Evolutionary conservation across 371 early-diverging fungal genomes (phyloP).

Genomic region (Nematocida major): DNA sequence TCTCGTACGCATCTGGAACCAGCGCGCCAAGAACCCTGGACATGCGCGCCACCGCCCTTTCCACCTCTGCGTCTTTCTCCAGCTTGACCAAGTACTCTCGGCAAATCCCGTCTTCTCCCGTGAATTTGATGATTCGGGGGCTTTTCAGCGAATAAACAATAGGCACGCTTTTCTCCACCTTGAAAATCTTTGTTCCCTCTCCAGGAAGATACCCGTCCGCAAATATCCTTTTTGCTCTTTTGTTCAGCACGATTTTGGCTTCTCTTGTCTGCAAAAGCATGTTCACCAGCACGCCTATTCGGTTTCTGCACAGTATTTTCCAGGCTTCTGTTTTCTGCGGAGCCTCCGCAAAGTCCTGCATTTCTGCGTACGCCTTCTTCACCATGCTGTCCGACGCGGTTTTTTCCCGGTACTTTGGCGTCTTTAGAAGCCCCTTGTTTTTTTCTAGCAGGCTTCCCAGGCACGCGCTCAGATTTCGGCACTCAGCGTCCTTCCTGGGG

Average conservation of each 20-base stretch:
- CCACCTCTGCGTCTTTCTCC: neutral
- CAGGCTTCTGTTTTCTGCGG: neutral
- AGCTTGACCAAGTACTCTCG: neutral
- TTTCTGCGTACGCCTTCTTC: neutral
- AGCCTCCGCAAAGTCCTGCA: neutral
- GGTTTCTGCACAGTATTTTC: neutral
- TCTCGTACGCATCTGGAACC: neutral
- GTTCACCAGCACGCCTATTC: neutral
- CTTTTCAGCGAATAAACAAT: neutral
- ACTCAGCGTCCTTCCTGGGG: too few species aligned
- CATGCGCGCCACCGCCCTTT: conserved; percentile 1
- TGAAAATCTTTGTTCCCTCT: neutral
- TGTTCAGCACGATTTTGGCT: neutral
- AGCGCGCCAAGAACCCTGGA: neutral
- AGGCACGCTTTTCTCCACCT: neutral
- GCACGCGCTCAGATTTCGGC: neutral
- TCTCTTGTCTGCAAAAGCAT: neutral
- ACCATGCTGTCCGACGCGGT: neutral
- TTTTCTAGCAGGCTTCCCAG: neutral
- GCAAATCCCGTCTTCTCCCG: neutral
- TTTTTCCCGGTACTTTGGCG: neutral
- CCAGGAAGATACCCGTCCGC: neutral
- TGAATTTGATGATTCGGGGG: neutral
- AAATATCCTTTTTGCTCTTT: neutral
- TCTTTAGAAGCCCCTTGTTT: neutral